Evolutionary conservation across 208 protist genomes (phyloP), one percentile per base, ranked within the genome.

Genomic region (Tritrichomonas foetus): DNA sequence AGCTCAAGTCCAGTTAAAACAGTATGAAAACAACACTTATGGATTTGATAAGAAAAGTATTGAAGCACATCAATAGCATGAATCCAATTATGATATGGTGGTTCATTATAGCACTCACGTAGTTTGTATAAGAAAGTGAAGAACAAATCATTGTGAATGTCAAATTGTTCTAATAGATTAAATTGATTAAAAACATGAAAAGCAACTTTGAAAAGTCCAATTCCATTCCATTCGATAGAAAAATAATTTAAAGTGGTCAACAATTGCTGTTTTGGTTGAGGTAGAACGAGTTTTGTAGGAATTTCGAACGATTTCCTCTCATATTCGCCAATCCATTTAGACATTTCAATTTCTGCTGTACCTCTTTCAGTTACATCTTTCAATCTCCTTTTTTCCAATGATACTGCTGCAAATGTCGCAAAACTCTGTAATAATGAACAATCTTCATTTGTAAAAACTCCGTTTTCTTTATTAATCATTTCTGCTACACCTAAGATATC

Each of bases 11-110:
- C 30, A 16, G 92, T 94, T 25, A 97, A 75, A 25, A 94, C 72
- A 30, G 97, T 96, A 20, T 94, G 96, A 49, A 98, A 95, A 69
- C 96, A 72, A 92, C 44, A n/a, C 1, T 41, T 69, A 57, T 93
- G 93, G 1, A 97, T 53, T 61, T 95, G 78, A 61, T 94, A 93
- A 64, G 94, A 96, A 41, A 96, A 92, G 72, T 75, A 96, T 80
- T 97, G 95, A 33, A 96, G 94, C 5, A 96, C 96, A 94, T 97
- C 96, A 20, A 97, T 82, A 0, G 96, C 96, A 82, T 97, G 96
- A 13, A 93, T 47, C 57, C 95, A 96, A 95, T 97, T 97, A 94
- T 97, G 96, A 93, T 97, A 97, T 27, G 96, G 95, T 61, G 95
- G 96, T 9, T 95, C 93, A 72, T 93, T 49, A 47, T 95, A 95